phyloP scores from a whole-genome alignment of 2,329 filamentous ascomycete species.

The Endoconidiophora laricicola region DNA sequence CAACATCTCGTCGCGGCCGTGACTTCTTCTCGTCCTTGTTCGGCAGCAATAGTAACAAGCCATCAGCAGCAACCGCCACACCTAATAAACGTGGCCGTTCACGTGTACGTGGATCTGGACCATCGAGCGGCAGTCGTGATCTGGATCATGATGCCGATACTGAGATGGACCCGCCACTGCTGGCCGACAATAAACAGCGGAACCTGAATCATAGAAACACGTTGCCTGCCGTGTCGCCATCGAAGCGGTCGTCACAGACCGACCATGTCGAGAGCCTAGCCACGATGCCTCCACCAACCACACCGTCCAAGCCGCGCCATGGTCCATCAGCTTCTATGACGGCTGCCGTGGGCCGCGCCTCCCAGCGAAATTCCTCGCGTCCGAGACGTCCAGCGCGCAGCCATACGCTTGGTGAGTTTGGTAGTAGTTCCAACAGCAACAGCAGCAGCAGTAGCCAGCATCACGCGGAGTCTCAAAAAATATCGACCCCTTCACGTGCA shows the following conservation, averaged over 20 bases:
- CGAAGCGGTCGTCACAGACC: not conserved
- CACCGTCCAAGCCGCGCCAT: no score
- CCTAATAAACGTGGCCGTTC: constrained; percentile 1
- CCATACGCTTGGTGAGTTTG: no score
- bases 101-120: not conserved
- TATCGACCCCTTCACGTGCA: no score
- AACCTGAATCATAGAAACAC: not conserved
- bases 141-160: not conserved
- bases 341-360: no score
- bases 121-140: not conserved
- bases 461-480: no score
- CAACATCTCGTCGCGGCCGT: not conserved
- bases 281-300: no score
- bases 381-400: no score
- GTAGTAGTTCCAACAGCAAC: no score
- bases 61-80: not conserved
- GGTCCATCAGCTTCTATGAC: no score
- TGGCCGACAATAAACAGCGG: not conserved
- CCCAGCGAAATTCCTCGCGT: no score
- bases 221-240: not conserved
- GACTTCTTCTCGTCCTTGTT: constrained; percentile 10
- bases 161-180: not conserved
- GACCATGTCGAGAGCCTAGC: not conserved
- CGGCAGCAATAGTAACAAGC: constrained; percentile 4
- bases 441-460: no score